Conservation (phyloP, 2,329 filamentous ascomycete species). For the Rhexocercosporidium sp. region DNA sequence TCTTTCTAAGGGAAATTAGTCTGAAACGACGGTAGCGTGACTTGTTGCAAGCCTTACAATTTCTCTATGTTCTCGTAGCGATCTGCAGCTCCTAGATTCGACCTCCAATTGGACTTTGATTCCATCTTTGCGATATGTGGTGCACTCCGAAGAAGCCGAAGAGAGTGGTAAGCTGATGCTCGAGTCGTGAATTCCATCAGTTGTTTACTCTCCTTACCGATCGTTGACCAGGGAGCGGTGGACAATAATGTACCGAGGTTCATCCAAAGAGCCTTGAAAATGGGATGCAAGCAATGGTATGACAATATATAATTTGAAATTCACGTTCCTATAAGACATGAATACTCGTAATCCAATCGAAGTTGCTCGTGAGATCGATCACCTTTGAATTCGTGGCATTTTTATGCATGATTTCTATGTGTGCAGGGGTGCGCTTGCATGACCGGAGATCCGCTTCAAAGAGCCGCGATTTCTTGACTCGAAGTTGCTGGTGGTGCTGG, state of each 20-base stretch:
- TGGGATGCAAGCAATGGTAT: neutral
- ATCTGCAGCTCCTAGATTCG: constrained; percentile 47
- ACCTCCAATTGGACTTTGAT: constrained; percentile 36
- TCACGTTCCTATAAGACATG: neutral
- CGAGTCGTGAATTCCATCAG: neutral
- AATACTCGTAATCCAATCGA: neutral
- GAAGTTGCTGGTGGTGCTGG: neutral
- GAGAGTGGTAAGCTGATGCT: neutral
- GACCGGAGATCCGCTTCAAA: constrained; percentile 22
- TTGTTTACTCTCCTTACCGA: constrained; percentile 13
- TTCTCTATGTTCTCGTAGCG: constrained; percentile 67
- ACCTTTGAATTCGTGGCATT: constrained; percentile 12
- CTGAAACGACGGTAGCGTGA: neutral
- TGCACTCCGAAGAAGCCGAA: constrained; percentile 22
- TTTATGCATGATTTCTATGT: constrained; percentile 23
- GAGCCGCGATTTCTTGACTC: constrained; percentile 20
- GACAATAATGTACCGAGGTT: neutral
- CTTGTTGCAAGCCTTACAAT: constrained; percentile 54
- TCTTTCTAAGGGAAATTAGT: constrained; percentile 31
- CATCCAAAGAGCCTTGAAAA: neutral
- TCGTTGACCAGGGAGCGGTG: constrained; percentile 6
- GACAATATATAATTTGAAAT: neutral
- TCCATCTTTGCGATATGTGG: constrained; percentile 30
- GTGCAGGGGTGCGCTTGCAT: constrained; percentile 26
- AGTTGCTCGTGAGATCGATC: neutral